A percentile compares a stretch with the other conserved stretches of the same genome.
phyloP scores from a whole-genome alignment of 345 rosid species.

The Eucalyptus victrix region DNA sequence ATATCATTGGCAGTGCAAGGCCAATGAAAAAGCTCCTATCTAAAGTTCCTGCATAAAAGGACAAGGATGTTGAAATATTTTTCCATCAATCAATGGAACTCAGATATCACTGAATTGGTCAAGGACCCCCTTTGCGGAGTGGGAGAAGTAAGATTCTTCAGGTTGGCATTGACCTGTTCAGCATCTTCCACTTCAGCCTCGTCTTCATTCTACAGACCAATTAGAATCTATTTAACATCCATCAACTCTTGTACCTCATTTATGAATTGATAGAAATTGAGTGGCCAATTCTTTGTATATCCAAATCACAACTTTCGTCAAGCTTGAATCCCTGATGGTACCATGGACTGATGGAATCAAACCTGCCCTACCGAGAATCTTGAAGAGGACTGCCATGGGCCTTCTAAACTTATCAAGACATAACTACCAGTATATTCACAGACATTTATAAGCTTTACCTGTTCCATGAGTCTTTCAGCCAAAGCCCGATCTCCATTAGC shows the following conservation, averaged over 20 bases:
- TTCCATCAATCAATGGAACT: neutral
- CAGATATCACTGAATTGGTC: neutral
- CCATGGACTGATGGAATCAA: neutral
- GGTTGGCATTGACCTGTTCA: neutral
- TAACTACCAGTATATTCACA: neutral
- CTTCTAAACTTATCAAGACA: neutral
- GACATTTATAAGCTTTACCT: neutral
- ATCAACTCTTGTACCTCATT: neutral
- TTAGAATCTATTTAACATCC: neutral
- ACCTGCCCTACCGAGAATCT: neutral
- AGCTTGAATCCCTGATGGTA: neutral
- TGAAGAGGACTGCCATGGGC: neutral
- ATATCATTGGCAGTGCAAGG: neutral
- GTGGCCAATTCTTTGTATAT: neutral
- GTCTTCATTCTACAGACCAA: neutral
- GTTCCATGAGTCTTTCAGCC: neutral
- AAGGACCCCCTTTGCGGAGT: neutral
- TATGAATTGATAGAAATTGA: neutral
- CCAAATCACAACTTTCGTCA: neutral
- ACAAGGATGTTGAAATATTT: neutral
- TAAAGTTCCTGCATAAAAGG: neutral
- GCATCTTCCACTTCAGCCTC: neutral
- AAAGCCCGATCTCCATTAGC: conserved; percentile 9
- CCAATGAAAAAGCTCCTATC: neutral
- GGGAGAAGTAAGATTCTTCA: neutral